Base-by-base conservation (phyloP, 192 early-diverging fungal genomes). In the Backusella tarrabulga region DNA sequence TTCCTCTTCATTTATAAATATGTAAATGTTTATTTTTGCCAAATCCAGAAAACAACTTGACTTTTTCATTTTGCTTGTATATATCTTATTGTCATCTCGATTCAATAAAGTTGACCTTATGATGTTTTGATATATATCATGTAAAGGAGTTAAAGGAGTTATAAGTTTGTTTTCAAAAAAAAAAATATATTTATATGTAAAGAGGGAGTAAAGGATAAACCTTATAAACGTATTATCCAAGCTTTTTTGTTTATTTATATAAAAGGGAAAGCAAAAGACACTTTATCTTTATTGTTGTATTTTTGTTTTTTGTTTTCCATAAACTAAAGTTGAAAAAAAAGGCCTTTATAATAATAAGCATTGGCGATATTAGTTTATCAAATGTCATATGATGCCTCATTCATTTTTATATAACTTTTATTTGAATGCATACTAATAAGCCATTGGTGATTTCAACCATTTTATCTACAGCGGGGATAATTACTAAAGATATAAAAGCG, bases 381-480 rank as follows among this genome's bases (percentile, higher is more conserved):
- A 21, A 63, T 63, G 23, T 63, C 56, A 63, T 29, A 29, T 26
- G 56, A 9, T 63, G 56, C 3, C 56, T 63, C 56, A 21, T 29
- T 29, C n/a, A 7, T 12, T 29, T 63, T 3, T 63, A n/a, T 21
- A 19, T 63, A 29, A 29, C 23, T 21, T 63, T 60, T 60, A 60
- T 60, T 26, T 63, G 56, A 63, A 63, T 63, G 56, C 56, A 63
- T 63, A 12, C 56, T 63, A 63, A 63, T 63, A 23, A 63, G 23
- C 23, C 56, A 63, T 63, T 63, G 54, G 11, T 26, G 23, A 60
- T 63, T 63, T 29, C 56, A 63, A 63, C 23, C 26, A 29, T 63
- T 63, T 63, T 63, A 63, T 63, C 56, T 63, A 63, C 56, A 63
- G 56, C 56, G 56, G 56, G 56, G 56, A 63, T 23, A 63, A 63